These are phyloP conservation scores for Rachicladosporium sp. DNA, from an alignment of 2,329 filamentous ascomycete species.

Conservation along the genomic window DNA sequence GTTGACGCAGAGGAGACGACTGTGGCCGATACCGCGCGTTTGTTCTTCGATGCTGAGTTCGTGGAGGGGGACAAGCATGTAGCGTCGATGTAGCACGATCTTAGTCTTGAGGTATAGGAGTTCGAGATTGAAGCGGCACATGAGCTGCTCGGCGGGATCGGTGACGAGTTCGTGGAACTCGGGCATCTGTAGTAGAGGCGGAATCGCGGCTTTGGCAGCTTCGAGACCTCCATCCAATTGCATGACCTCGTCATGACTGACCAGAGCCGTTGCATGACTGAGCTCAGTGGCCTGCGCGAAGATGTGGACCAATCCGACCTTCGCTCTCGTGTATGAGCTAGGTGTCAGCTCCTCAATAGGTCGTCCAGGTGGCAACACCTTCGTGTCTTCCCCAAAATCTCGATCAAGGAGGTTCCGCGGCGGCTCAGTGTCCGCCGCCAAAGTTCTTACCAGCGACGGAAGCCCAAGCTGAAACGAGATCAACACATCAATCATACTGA, in stretches of 20 bases:
- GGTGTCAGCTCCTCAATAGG: constrained; percentile 22
- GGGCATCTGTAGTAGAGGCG: constrained; percentile 24
- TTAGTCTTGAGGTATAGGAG: constrained; percentile 40
- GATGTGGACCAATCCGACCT: constrained; percentile 22
- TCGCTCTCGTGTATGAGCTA: constrained; percentile 24
- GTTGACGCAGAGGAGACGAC: constrained; percentile 32
- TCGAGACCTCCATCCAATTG: constrained; percentile 25
- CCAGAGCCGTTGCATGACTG: constrained; percentile 24
- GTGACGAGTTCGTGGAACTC: constrained; percentile 32
- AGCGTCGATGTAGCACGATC: constrained; percentile 43
- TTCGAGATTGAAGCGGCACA: constrained; percentile 40
- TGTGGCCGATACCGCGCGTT: constrained; percentile 17
- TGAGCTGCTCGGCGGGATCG: constrained; percentile 39
- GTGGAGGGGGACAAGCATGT: constrained; percentile 27
- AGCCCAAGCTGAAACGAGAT: constrained; percentile 38
- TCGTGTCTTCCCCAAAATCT: constrained; percentile 28
- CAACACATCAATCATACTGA: constrained; percentile 34
- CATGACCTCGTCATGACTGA: constrained; percentile 27
- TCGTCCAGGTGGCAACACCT: constrained; percentile 26
- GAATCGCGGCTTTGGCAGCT: constrained; percentile 22
- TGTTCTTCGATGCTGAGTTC: constrained; percentile 21
- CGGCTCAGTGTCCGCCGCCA: constrained; percentile 30
- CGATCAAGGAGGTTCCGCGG: constrained; percentile 34
- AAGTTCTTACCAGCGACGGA: constrained; percentile 35
- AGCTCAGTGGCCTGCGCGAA: constrained; percentile 30